Conservation (phyloP, 1,284 basidiomycete species). For the Flammula alnicola region DNA sequence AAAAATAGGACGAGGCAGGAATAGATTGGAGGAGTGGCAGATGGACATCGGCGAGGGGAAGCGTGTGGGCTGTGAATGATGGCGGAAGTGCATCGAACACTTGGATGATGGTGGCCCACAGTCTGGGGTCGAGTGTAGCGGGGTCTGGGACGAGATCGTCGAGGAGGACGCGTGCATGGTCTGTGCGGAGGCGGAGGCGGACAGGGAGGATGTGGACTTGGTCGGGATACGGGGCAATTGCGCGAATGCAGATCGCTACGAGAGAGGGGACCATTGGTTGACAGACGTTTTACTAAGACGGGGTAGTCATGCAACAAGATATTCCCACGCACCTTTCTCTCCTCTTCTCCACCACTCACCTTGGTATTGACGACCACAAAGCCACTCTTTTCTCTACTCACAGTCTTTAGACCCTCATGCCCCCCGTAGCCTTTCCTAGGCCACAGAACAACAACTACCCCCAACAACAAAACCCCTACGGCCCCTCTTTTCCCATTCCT, state of each 20-base stretch:
- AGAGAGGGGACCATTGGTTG: conserved; percentile 34
- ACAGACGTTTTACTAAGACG: no score
- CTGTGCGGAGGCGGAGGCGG: conserved; percentile 26
- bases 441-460: conserved; percentile 37
- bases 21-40: conserved; percentile 63
- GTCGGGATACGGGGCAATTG: conserved; percentile 23
- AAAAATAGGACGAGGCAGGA: conserved; percentile 55
- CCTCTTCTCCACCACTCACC: conserved; percentile 16
- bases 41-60: conserved; percentile 57
- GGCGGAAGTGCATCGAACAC: conserved; percentile 57
- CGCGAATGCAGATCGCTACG: conserved; percentile 28
- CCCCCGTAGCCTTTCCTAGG: conserved; percentile 33
- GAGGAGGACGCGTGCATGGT: conserved; percentile 34
- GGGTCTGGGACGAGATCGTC: conserved; percentile 33
- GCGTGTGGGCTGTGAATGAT: conserved; percentile 43
- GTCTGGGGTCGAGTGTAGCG: conserved; percentile 51
- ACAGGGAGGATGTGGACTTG: conserved; percentile 28
- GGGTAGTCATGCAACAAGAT: conserved; percentile 1
- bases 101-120: conserved; percentile 67
- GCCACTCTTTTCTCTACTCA: conserved; percentile 22
- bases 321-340: conserved; percentile 18
- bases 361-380: conserved; percentile 27
- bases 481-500: conserved; percentile 33
- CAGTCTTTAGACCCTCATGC: conserved; percentile 28
- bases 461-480: conserved; percentile 30